Conservation (phyloP, 2,329 filamentous ascomycete genomes). For the Eutypella sp. region DNA sequence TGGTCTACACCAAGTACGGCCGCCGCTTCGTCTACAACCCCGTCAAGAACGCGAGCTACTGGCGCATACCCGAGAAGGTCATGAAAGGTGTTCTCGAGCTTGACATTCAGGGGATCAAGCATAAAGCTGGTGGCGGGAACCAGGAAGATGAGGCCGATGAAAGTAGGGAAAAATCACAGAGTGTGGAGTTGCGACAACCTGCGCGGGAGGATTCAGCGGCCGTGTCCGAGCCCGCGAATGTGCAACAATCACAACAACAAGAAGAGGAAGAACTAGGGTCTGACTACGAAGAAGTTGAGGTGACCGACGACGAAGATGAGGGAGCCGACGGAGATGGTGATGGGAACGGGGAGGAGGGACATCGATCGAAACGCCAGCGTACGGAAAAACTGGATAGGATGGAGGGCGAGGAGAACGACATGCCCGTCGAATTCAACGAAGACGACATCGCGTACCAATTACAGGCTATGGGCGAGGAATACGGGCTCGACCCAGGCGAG, state of each 20-base stretch:
- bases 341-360: slow-evolving; percentile 42
- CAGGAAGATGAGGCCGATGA: slow-evolving; percentile 15
- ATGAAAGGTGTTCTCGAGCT: slow-evolving; percentile 70
- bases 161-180: slow-evolving; percentile 7
- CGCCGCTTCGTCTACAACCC: slow-evolving; percentile 88
- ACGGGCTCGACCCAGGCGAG: slow-evolving; percentile 71
- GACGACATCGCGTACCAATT: slow-evolving; percentile 93
- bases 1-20: slow-evolving; percentile 89
- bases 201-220: slow-evolving; percentile 27
- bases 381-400: slow-evolving; percentile 34
- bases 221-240: slow-evolving; percentile 39
- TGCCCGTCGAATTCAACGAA: slow-evolving; percentile 77
- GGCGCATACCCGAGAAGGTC: slow-evolving; percentile 87
- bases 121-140: slow-evolving; percentile 38
- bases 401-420: slow-evolving; percentile 21
- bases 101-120: slow-evolving; percentile 66
- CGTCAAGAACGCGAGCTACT: slow-evolving; percentile 81
- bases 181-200: slow-evolving; percentile 8
- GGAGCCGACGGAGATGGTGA: slow-evolving; percentile 53
- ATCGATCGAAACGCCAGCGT: slow-evolving; percentile 44
- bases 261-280: slow-evolving; percentile 53
- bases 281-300: slow-evolving; percentile 75
- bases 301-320: slow-evolving; percentile 48
- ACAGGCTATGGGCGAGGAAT: slow-evolving; percentile 82
- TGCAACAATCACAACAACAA: slow-evolving; percentile 37